Evolutionary conservation across 2,329 filamentous ascomycete species (phyloP), one percentile per base, ranked within the genome.

Genomic region (Fusarium anthophilum): DNA sequence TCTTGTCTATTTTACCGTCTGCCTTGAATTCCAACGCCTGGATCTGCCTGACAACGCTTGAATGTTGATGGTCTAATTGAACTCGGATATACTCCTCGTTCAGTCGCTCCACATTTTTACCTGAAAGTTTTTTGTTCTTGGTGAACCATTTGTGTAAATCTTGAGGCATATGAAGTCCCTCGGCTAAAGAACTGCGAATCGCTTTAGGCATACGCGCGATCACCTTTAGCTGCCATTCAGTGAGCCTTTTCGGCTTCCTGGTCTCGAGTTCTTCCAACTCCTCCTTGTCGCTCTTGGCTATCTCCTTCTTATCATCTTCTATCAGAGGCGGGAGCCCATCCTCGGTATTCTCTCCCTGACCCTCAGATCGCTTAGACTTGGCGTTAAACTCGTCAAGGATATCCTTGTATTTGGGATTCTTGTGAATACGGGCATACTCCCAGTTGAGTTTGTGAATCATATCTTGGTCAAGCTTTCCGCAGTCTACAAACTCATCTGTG

Each of bases 361-460:
- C 38, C 38, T 51, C 12, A 6, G 39, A 32, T 24, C 37, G 43
- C 44, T 68, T 68, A n/a, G 14, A 51, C 5, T 41, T 43, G 39
- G 10, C 22, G 32, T 14, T 24, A 9, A 68, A 32, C 18, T 47
- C 35, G 18, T 55, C 18, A n/a, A 55, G 35, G 8, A 55, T 10
- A 3, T 18, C 2, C 8, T 24, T 26, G 24, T 69, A 55, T 41
- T 69, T 63, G 15, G 48, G 56, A 35, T 69, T 5, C 2, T 41
- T 28, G 13, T 55, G 13, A 18, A 63, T 17, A 15, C 58, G 66
- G 20, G 28, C 39, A n/a, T 47, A 69, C 26, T 66, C 55, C 39
- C 47, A 48, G 50, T 56, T 63, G 15, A 69, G 38, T 22, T 50
- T 63, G 11, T 69, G 22, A 26, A 63, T 30, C 43, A 69, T 38